Percentiles rank a stretch among this genome's conserved stretches.
Evolutionary conservation across 169 alveolate genomes (phyloP).

Genomic region (Miamiensis avidus): DNA sequence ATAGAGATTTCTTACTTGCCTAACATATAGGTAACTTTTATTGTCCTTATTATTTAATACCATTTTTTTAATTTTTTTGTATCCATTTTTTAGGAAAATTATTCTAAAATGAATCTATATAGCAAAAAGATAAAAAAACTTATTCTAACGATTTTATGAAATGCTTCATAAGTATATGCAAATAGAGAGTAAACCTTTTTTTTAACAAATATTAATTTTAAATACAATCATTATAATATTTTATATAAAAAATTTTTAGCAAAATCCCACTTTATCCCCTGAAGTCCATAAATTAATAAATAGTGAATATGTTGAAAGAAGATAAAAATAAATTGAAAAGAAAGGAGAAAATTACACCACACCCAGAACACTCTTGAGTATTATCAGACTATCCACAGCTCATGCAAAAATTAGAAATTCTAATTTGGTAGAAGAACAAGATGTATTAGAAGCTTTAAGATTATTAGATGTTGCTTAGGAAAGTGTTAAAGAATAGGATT

Average conservation of each 20-base stretch:
- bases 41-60: too few species aligned
- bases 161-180: conserved; percentile 78
- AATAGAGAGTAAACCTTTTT: background rate
- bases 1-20: conserved; percentile 79
- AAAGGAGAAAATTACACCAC: conserved; percentile 94
- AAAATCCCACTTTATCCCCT: conserved; percentile 70
- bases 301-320: conserved; percentile 83
- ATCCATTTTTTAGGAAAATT: too few species aligned
- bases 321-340: conserved; percentile 72
- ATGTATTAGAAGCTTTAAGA: conserved; percentile 96
- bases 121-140: conserved; percentile 54
- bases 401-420: conserved; percentile 94
- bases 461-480: conserved; percentile 89
- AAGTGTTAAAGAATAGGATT: conserved; percentile 55
- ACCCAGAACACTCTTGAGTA: conserved; percentile 96
- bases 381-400: conserved; percentile 92
- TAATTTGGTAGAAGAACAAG: conserved; percentile 88
- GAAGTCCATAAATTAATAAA: conserved; percentile 84
- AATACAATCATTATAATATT: too few species aligned
- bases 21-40: conserved; percentile 93
- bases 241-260: too few species aligned
- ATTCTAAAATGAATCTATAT: too few species aligned
- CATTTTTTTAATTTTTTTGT: too few species aligned
- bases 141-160: conserved; percentile 83
- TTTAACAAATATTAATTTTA: too few species aligned